phyloP scores from a whole-genome alignment of 2,329 filamentous ascomycete genomes.

The Tolypocladium pustulatum region DNA sequence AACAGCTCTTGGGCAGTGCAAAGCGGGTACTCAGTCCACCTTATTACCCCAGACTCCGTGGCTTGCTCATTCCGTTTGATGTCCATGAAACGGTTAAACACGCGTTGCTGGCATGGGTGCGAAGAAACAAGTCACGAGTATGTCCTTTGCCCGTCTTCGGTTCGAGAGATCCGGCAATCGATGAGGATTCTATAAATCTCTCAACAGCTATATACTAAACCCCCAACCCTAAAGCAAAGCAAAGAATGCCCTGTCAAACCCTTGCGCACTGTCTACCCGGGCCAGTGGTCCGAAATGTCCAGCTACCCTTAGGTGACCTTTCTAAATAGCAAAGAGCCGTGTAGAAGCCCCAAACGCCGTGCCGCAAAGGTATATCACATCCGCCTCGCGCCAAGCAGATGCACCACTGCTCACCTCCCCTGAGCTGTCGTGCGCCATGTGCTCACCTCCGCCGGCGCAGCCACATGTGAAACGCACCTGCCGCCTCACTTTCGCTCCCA shows the following conservation, averaged over 20 bases:
- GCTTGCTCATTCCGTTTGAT: not conserved
- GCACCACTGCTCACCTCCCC: not conserved
- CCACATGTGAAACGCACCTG: not conserved
- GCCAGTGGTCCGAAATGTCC: not conserved
- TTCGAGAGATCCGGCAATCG: not conserved
- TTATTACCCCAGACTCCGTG: not conserved
- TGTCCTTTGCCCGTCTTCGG: not conserved
- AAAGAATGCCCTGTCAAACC: not conserved
- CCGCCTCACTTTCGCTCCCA: not conserved
- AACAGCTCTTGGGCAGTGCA: not conserved
- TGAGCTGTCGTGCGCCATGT: not conserved
- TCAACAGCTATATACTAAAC: not conserved
- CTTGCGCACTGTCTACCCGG: not conserved
- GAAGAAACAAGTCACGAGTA: not conserved
- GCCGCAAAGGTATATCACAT: not conserved
- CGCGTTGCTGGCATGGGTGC: not conserved
- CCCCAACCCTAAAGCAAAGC: not conserved
- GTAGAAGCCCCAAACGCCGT: slow-evolving; percentile 1
- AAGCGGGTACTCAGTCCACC: not conserved
- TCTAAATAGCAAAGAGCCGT: not conserved
- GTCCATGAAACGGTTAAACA: not conserved
- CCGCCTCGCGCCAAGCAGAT: not conserved
- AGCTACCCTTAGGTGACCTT: not conserved
- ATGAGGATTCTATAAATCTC: not conserved
- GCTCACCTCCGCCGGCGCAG: not conserved